Base-by-base conservation (phyloP, 2,329 filamentous ascomycete species). In the Fusarium ambrosium region DNA sequence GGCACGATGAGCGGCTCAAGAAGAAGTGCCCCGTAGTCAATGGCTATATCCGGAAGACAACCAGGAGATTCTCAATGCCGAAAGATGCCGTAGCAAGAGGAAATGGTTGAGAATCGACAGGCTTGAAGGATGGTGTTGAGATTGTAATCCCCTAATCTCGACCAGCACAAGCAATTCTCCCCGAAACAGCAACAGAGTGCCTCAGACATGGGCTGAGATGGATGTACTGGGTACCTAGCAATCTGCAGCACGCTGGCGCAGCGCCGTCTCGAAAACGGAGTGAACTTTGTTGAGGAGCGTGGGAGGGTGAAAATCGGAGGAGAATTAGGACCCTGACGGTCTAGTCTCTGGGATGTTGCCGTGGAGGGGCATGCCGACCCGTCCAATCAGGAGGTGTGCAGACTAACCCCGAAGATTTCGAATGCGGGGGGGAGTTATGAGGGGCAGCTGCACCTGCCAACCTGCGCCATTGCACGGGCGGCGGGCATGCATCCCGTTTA, bases 341-440 rank as follows among this genome's bases (percentile, higher is more conserved):
- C 41, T 45, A 51, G 37, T 60, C 20, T 63, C 29, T 27, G 34
- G 34, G 34, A 59, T 59, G 32, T 11, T 48, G 55, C 24, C 64
- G 62, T 72, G 45, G 55, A 71, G 58, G 62, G 63, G 68, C 61
- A 53, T 65, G 37, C 29, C 63, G 58, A 51, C n/a, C 11, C 16
- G 20, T 18, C 77, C 71, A 78, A 79, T 78, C 29, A 69, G 39
- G 24, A 34, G 18, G 20, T 55, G 20, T 32, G 48, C 29, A 64
- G 37, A 13, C 36, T 56, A 58, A 77, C 77, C 77, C 77, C 69
- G 67, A 78, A 60, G 65, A 72, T 71, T 72, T 53, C 10, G 65
- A 68, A 77, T 78, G 77, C 77, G 75, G 75, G 77, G 76, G 66
- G 64, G 16, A n/a, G 37, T 36, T 64, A 32, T 68, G 75, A 76